A percentile compares a stretch with the other conserved stretches of the same genome.
Evolutionary conservation across 495 filamentous ascomycete genomes (phyloP).

Genomic region (Penicillium flavigenum): DNA sequence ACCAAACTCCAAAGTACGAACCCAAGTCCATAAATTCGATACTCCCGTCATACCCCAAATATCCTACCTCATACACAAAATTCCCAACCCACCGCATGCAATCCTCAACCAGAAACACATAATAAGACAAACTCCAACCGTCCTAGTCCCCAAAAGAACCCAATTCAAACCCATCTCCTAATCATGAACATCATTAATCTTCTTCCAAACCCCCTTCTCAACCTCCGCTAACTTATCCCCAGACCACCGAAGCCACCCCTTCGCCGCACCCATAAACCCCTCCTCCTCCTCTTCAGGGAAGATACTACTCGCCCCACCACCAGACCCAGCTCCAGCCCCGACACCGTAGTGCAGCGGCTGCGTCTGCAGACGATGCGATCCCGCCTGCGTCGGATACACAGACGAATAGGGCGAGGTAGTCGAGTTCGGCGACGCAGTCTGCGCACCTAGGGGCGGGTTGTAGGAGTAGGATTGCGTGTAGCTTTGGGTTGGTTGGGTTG

Average conservation of each 20-base stretch:
- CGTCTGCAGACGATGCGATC: conserved; percentile 2
- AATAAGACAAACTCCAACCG: neutral
- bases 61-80: neutral
- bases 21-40: neutral
- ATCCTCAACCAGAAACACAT: neutral
- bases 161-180: conserved; percentile 3
- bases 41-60: neutral
- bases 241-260: conserved; percentile 59
- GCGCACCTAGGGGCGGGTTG: conserved; percentile 3
- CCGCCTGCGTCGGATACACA: conserved; percentile 51
- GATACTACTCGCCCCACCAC: conserved; percentile 25
- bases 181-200: conserved; percentile 54
- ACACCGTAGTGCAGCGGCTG: conserved; percentile 30
- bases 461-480: conserved; percentile 21
- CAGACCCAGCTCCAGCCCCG: conserved; percentile 15
- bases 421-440: conserved; percentile 32
- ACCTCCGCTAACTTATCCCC: conserved; percentile 61
- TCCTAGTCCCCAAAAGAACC: neutral
- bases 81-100: neutral
- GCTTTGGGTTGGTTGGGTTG: neutral
- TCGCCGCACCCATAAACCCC: conserved; percentile 54
- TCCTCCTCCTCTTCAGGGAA: conserved; percentile 44
- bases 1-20: conserved; percentile 2
- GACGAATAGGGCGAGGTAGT: conserved; percentile 47
- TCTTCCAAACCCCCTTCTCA: conserved; percentile 71